Evolutionary conservation across 192 early-diverging fungal species (phyloP).

Genomic region (Gamsiella multidivaricata): DNA sequence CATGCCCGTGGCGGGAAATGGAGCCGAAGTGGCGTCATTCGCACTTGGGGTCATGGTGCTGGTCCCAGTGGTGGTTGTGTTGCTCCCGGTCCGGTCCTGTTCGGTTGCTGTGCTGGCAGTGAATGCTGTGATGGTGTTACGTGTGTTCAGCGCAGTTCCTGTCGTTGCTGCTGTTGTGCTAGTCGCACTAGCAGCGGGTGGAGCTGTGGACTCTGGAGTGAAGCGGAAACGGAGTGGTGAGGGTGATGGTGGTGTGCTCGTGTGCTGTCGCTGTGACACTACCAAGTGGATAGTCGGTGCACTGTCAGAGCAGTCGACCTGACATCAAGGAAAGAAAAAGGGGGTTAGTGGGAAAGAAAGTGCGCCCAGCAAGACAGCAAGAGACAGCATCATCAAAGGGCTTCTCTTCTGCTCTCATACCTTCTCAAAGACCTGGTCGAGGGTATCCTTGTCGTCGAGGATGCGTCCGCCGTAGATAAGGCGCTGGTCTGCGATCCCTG

Average conservation of each 20-base stretch:
- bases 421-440: conserved; percentile 42
- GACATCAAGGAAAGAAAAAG: neutral
- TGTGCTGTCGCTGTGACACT: conserved; percentile 31
- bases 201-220: neutral
- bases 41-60: too few species aligned
- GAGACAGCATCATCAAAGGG: too few species aligned
- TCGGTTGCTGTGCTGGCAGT: neutral
- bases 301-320: conserved; percentile 34
- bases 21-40: neutral
- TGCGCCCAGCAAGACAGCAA: too few species aligned
- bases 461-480: conserved; percentile 45
- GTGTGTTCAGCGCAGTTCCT: neutral
- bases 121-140: neutral
- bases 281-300: conserved; percentile 37
- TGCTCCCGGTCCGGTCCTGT: conserved; percentile 11
- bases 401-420: too few species aligned
- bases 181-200: neutral
- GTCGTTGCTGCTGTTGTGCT: conserved; percentile 2
- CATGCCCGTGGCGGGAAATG: neutral
- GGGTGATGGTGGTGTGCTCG: conserved; percentile 15
- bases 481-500: conserved; percentile 18
- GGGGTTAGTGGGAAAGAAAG: neutral
- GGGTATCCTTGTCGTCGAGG: conserved; percentile 38
- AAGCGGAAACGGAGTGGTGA: conserved; percentile 19
- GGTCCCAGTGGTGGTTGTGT: neutral